Evolutionary conservation across 2,329 filamentous ascomycete genomes (phyloP), one percentile per base, ranked within the genome.

Genomic region (Penicillium sp.): DNA sequence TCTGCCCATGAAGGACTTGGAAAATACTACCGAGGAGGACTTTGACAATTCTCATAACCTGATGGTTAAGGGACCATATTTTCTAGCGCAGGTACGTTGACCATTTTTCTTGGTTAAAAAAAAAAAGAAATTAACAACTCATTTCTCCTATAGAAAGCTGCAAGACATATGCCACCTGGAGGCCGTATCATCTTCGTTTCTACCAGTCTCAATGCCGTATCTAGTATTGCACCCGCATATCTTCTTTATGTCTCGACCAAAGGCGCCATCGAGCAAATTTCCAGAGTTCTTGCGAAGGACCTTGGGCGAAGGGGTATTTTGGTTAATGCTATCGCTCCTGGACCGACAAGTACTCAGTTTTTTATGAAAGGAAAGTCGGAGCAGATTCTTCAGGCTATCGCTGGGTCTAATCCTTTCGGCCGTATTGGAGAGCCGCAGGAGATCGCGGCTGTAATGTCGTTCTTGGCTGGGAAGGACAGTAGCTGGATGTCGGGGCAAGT

Each of bases 191-290:
- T 86, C 58, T 76, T 86, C 57, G 72, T 86, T 60, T 83, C 81
- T 3, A 83, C 81, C 10, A 75, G 70, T 3, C 72, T 75, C 23
- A 74, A 69, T 39, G 65, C 63, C 14, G 64, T 70, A 3, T 77
- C 75, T 1, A 72, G 67, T 3, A 72, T 85, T 53, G 68, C 72
- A 26, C 76, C 81, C 0, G 60, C 66, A 0, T 84, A 85, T 60
- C 72, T 82, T 16, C 74, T 84, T 9, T 88, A 87, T 67, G 76
- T 75, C 10, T 73, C 79, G 0, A 83, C 81, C 44, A 88, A 88
- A 66, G 85, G 83, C 48, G 82, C 84, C 9, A 78, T 88, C 42
- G 84, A 87, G 68, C 82, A 86, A 68, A 80, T 87, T 74, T 80
- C 80, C 0, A 78, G 83, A 11, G 72, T 81, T 3, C 69, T 86